Percentiles rank a stretch among this genome's conserved stretches.
phyloP scores from a whole-genome alignment of 805 yeast genomes.

The Pichia deserticola region DNA sequence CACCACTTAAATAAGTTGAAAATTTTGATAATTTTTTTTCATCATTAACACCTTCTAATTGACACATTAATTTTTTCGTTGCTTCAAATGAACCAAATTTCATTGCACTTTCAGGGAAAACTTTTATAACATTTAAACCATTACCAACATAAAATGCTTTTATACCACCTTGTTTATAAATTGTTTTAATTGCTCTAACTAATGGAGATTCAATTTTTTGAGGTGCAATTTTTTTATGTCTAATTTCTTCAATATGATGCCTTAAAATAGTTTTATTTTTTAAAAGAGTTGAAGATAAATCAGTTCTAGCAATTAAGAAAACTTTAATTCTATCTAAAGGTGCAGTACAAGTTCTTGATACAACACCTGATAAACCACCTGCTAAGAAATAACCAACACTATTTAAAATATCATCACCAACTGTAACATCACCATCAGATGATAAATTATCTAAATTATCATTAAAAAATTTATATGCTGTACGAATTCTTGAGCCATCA shows the following conservation, averaged over 20 bases:
- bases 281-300: conserved; percentile 60
- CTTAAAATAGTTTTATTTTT: conserved; percentile 41
- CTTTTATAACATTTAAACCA: conserved; percentile 87
- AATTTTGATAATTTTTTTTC: conserved; percentile 60
- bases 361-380: conserved; percentile 94
- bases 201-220: conserved; percentile 62
- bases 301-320: conserved; percentile 86
- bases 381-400: conserved; percentile 90
- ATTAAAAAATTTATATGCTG: conserved; percentile 75
- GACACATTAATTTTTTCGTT: conserved; percentile 66
- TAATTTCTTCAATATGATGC: conserved; percentile 28
- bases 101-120: conserved; percentile 95
- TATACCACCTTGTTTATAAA: conserved; percentile 86
- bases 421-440: conserved; percentile 87
- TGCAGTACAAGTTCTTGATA: conserved; percentile 93
- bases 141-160: conserved; percentile 90
- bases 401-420: conserved; percentile 67
- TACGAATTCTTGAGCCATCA: conserved; percentile 65
- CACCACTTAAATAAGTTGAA: conserved; percentile 89
- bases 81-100: conserved; percentile 94
- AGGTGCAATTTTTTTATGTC: conserved; percentile 35
- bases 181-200: conserved; percentile 67
- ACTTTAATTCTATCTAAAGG: conserved; percentile 95
- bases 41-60: conserved; percentile 68
- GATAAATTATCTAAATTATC: conserved; percentile 74